Evolutionary conservation across 2,329 filamentous ascomycete species (phyloP), one percentile per base, ranked within the genome.

Genomic region (Neofusicoccum parvum): DNA sequence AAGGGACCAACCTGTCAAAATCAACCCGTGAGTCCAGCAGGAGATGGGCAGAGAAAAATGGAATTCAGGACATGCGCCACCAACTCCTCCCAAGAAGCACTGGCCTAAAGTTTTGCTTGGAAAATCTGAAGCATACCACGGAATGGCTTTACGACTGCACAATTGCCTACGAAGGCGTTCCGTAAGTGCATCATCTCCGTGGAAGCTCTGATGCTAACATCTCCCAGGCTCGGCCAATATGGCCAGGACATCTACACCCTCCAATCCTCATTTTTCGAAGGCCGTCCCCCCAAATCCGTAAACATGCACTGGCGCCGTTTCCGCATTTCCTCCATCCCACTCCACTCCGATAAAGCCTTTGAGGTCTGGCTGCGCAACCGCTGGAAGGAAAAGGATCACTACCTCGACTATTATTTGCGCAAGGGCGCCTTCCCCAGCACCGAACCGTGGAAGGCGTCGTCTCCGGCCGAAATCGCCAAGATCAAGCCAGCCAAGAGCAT

Each of bases 261-360:
- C 3, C 86, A 87, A 2, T 93, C 93, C 56, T 96, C 92, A 3
- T 97, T 95, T 75, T 89, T 97, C 68, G 88, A 95, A 76, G 94
- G 95, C 12, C 88, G 92, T 1, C 90, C 94, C 0, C 95, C 94
- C 1, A 97, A 94, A 76, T 97, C 93, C 1, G 94, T 98, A 72
- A 98, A 97, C 78, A 94, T 98, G 82, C 91, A 96, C 79, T 99
- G 94, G 92, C 88, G 95, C 62, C 88, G 93, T 10, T 97, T 96
- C 78, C 86, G 87, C 39, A 76, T 97, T 14, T 85, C 86, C 23
- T 88, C 92, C 20, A 96, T 99, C 49, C 94, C 94, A 0, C 85
- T 96, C 10, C 85, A 92, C 37, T 87, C 90, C 70, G 84, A 86
- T 15, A 85, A 90, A 46, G 82, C 86, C 6, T 99, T 99, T 72